Evolutionary conservation across 1,284 basidiomycete species (phyloP), one percentile per base, ranked within the genome.

Genomic region (Wolfiporia cocos): DNA sequence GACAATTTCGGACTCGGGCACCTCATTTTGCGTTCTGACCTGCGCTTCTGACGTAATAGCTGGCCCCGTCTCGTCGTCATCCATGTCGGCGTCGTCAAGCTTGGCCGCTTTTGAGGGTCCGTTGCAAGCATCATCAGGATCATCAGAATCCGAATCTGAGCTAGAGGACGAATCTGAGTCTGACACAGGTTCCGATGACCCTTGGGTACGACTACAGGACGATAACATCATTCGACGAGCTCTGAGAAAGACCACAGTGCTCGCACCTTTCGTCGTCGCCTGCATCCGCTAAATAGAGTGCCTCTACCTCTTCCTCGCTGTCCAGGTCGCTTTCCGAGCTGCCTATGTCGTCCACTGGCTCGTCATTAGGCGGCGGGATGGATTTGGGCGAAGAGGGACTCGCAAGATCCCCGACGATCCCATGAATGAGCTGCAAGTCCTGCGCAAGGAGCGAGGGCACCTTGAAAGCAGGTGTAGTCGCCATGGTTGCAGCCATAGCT

Each of bases 251-350:
- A 21, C 19, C n/a, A 33, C 52, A 49, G 46, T 57, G 53, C 33
- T 50, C 4, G 51, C 57, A 39, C 31, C 48, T 59, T 14, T 57
- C 58, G 18, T 71, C 70, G 17, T 69, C 69, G 10, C 64, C 62
- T 23, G 58, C 21, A 15, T 37, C 47, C 26, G 51, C 55, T 21
- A 70, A 67, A 29, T 83, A 68, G 43, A 71, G 70, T 18, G 76
- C 80, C 49, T 78, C 81, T 31, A 86, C 77, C 57, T 86, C 86
- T 37, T 76, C 75, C 55, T 85, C 83, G 49, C 84, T 86, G 41
- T 66, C 60, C 4, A 56, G 49, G 42, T 54, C 53, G 37, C 48
- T 56, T 39, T 56, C 60, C 29, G 53, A 39, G 52, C 47, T 52
- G 47, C 65, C 70, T 23, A 52, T 65, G 37, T 63, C 65, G 37